Base-by-base conservation (phyloP, 768 basidiomycete species). In the Lentinus brumalis region DNA sequence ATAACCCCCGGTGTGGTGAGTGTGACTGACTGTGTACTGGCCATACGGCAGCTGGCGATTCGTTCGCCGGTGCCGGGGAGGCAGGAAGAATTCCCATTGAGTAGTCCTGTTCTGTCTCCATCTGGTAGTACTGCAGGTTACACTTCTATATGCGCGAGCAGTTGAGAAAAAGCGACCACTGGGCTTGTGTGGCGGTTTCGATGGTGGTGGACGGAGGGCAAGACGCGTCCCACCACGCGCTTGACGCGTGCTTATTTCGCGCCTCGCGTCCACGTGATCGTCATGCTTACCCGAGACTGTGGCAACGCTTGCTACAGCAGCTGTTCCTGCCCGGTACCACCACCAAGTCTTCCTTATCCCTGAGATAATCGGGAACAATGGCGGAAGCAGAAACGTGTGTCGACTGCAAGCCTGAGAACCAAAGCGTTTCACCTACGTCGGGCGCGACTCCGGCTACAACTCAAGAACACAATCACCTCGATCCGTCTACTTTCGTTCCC, bases 1-100 rank as follows among this genome's bases (percentile, higher is more conserved):
- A 42, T 8, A 4, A 15, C 2, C 29, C 1, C 5, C 15, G 5
- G 30, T 35, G 9, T 14, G 8, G 45, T 14, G 26, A n/a, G 4
- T 6, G 18, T 31, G 10, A 68, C 79, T 59, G 63, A 86, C 90
- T 79, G 67, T 92, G 91, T 1, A 90, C 83, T 1, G 84, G 82
- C 89, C 89, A 90, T 70, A 77, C 75, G 15, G 66, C 59, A 16
- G 66, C 21, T 26, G 21, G 49, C 21, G 59, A 31, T 29, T 21
- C 30, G 32, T 31, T 50, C 50, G 39, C 18, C 30, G 50, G 54
- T 38, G 52, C 46, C 26, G 51, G 35, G n/a, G 57, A 67, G 4
- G 69, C 59, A 7, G 69, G 38, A 45, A 16, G 1, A 7, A 45
- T 50, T 21, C 53, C 57, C 70, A 76, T 74, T 44, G 54, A 46